These are phyloP conservation scores for Clonostachys sp. DNA, from an alignment of 2,329 filamentous ascomycete species.

Conservation along the genomic window DNA sequence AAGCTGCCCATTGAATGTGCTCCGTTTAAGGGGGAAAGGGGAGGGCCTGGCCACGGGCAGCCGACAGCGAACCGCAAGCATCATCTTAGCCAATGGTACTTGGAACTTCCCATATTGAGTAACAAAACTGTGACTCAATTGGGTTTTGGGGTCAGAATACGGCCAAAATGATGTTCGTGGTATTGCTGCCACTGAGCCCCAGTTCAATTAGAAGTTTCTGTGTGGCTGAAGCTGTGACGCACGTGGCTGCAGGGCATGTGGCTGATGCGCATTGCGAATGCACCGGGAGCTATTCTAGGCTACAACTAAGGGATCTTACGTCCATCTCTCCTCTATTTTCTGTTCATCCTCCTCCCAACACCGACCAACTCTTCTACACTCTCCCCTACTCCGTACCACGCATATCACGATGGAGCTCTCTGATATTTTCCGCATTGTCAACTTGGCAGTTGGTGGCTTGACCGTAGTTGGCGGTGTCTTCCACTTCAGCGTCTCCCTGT, in stretches of 20 bases:
- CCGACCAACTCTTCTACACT: too few species aligned
- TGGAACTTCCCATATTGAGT: too few species aligned
- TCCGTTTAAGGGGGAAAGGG: background rate
- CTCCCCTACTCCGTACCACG: too few species aligned
- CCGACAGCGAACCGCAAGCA: constrained; percentile 13
- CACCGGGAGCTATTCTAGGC: too few species aligned
- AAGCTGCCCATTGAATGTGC: background rate
- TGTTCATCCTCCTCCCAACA: too few species aligned
- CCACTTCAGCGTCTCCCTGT: constrained; percentile 65
- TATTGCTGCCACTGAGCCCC: background rate
- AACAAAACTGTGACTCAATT: too few species aligned
- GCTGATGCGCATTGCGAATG: too few species aligned
- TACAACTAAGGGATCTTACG: too few species aligned
- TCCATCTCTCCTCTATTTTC: too few species aligned
- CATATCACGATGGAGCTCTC: constrained; percentile 75
- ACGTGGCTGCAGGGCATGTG: background rate
- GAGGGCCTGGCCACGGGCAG: constrained; percentile 9
- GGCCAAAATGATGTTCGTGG: background rate
- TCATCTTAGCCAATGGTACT: constrained; percentile 7
- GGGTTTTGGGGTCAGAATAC: background rate
- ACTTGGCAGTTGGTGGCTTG: constrained; percentile 80
- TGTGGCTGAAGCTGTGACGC: constrained; percentile 3
- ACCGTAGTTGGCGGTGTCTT: constrained; percentile 82
- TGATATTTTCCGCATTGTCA: constrained; percentile 90
- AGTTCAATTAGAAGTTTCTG: background rate